Evolutionary conservation across 2,329 filamentous ascomycete species (phyloP), one percentile per base, ranked within the genome.

Genomic region (Ilyonectria robusta): DNA sequence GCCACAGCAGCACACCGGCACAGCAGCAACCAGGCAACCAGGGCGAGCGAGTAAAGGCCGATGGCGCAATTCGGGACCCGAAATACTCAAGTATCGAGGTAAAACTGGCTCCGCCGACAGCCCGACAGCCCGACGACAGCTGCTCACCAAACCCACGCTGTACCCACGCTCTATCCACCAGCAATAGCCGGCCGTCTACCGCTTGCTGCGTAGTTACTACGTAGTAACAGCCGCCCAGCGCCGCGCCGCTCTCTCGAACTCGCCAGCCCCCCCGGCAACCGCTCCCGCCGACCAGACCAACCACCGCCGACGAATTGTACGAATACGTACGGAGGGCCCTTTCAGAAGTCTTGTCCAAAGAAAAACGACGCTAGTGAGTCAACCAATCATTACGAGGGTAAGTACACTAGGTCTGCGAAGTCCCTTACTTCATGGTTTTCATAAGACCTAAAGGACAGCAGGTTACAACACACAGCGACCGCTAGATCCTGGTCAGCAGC

Each of bases 21-120:
- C 8, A 33, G 56, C 40, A 55, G 31, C 23, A 56, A 6, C 62
- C 50, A 65, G 56, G 62, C 57, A 60, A 40, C 51, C 47, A 65
- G 57, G 62, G 29, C 54, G 42, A 56, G 42, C 47, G 61, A 60
- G 69, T 62, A 65, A 59, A 59, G 54, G 46, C 23, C 69, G 67
- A 75, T 74, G 70, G 74, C 73, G 73, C 73, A 75, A 75, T 76
- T 76, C 74, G 74, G 74, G 50, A 71, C 60, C 74, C 74, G 74
- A 72, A 71, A 62, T 56, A 42, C 40, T 42, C 40, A 42, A 42
- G 37, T 5, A 62, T 46, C 60, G 37, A 67, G 46, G 57, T 47
- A 62, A 63, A 60, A 72, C 64, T 74, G 74, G 73, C 73, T 71
- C 64, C 71, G 59, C 73, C 73, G 73, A 75, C 67, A 75, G 68